Base-by-base conservation (phyloP, 257 asterid genomes). In the Plantago ovata region DNA sequence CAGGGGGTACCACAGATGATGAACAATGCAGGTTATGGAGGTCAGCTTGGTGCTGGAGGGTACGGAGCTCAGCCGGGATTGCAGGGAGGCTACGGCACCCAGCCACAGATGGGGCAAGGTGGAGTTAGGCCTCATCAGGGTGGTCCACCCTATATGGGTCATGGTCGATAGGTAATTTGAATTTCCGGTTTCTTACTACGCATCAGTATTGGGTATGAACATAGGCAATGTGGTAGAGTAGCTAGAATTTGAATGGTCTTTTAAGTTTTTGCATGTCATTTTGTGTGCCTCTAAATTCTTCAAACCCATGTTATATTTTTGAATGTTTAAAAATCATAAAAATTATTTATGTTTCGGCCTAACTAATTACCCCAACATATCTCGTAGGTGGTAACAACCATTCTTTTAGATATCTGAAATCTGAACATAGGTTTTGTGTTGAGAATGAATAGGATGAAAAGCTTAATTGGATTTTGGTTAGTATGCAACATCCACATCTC, bases 101-200 rank as follows among this genome's bases (percentile, higher is more conserved):
- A 77, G 78, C 84, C 78, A 0, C 95, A 84, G 83, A 82, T 82
- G 79, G 94, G 88, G 52, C 98, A 82, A 65, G 94, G 94, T 58
- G 84, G 84, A 15, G 80, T 67, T 22, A 69, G 96, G 74, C 95
- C 95, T 4, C 86, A 78, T 61, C 96, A 91, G 62, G 98, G 98
- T 68, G 97, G 96, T 70, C 87, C 85, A 0, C 89, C 88, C 53
- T 87, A 88, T 84, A 82, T 83, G 83, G 95, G 95, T 46, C 89
- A 79, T 60, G 94, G 95, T 65, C 92, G 68, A 72, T 91, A 91
- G 89, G 94, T 77, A 74, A 65, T 16, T 46, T 3, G 54, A 18
- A 28, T 48, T 48, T 49, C 15, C 5, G n/a, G 20, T 49, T 49
- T 49, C 4, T 28, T 28, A 3, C 2, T 28, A 28, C 10, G 5